phyloP scores from a whole-genome alignment of 208 protist species.

The Endotrypanum monterogeii region DNA sequence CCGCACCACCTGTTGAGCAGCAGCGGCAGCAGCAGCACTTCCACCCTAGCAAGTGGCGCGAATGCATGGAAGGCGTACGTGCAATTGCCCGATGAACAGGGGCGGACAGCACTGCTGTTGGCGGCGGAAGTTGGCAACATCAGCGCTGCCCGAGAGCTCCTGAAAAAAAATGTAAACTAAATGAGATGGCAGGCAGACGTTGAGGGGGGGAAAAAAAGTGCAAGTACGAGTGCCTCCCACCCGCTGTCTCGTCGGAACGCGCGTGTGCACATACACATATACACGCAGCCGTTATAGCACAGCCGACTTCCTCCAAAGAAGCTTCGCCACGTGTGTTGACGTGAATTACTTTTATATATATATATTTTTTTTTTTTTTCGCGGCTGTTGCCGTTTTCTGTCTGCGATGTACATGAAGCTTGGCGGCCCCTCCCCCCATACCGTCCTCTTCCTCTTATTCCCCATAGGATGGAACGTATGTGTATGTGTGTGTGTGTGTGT shows the following conservation, averaged over 20 bases:
- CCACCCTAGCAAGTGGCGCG: background rate
- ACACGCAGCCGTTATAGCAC: no score
- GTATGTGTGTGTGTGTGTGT: no score
- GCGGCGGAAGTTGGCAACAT: constrained; percentile 36
- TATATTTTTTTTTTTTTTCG: background rate
- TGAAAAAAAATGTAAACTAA: constrained; percentile 2
- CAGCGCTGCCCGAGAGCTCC: constrained; percentile 34
- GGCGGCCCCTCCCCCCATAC: no score
- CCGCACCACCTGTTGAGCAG: no score
- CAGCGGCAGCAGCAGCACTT: background rate
- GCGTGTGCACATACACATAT: no score
- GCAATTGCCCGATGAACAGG: constrained; percentile 32
- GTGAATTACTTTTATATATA: background rate
- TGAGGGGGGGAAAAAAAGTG: background rate
- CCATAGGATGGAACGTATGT: no score
- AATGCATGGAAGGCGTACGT: constrained; percentile 26
- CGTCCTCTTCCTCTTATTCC: no score
- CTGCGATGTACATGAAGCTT: background rate
- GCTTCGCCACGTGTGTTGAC: no score
- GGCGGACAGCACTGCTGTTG: constrained; percentile 42
- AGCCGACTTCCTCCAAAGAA: no score
- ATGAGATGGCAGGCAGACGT: no score
- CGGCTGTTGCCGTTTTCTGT: no score
- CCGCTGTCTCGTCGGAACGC: background rate
- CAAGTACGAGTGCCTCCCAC: background rate